Base-by-base conservation (phyloP, 345 rosid genomes). In the Odontarrhena argentea region DNA sequence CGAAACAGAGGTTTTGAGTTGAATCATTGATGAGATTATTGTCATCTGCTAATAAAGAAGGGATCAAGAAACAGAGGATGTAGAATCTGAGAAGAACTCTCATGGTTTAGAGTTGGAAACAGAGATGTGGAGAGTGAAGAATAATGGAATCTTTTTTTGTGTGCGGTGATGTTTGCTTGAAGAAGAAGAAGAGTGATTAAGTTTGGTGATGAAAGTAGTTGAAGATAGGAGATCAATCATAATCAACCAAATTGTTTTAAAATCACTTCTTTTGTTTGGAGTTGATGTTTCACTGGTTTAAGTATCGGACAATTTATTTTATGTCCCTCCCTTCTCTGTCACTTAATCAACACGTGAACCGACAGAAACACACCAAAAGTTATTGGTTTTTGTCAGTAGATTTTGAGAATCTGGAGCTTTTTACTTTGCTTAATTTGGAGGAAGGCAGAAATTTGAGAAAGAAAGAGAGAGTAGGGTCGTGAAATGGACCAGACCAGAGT, bases 221-320 rank as follows among this genome's bases (percentile, higher is more conserved):
- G 81, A 66, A 74, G 84, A 57, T 74, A 86, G 82, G 82, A 36
- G 70, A 80, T 77, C 80, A 73, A 64, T 80, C 75, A 78, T 83
- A 78, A 78, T 74, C 77, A 47, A 18, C 38, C 30, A 47, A 53
- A 9, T n/a, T 60, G 26, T 12, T 61, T 38, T 60, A 13, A 57
- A 71, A 44, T 22, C 25, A 5, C n/a, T 30, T 14, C 37, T 28
- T 28, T 28, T 28, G 9, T 22, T 28, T 63, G 18, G 61, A 57
- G 65, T 64, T 65, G 71, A 73, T 73, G 72, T 73, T 66, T 60
- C 57, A 52, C 61, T 73, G 49, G 61, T 73, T 37, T 38, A 43
- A 66, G 66, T 73, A 66, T 42, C 34, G 61, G 76, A 73, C 76
- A 73, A 32, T 49, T 47, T 63, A 71, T 71, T 71, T 70, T 63